Conservation (phyloP, 2,329 filamentous ascomycete genomes). For the Aspergillus pseudoglaucus region DNA sequence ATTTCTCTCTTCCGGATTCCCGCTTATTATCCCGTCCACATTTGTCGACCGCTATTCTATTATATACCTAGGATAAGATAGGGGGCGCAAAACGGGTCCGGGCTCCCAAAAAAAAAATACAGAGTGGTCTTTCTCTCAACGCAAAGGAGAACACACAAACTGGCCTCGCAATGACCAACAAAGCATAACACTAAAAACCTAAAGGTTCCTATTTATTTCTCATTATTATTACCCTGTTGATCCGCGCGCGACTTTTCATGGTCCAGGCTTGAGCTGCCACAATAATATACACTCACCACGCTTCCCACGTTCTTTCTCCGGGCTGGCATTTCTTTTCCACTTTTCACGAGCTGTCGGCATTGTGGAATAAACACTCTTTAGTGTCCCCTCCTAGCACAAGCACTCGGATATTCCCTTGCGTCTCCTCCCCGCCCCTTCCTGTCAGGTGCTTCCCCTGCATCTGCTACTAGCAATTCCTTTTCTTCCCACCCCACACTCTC, state of each 20-base stretch:
- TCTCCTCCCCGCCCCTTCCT: slow-evolving; percentile 1
- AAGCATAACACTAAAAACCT: slow-evolving; percentile 15
- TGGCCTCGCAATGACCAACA: slow-evolving; percentile 23
- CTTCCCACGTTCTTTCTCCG: slow-evolving; percentile 22
- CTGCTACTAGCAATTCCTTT: no score
- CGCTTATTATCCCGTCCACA: slow-evolving; percentile 3
- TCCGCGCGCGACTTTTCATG: slow-evolving; percentile 13
- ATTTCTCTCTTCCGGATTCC: slow-evolving; percentile 1
- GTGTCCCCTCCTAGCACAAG: no score
- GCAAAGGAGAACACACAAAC: no score
- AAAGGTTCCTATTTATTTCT: not conserved
- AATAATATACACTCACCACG: not conserved
- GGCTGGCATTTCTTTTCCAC: slow-evolving; percentile 6
- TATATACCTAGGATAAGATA: no score
- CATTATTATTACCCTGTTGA: slow-evolving; percentile 11
- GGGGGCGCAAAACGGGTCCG: no score
- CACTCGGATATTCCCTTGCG: not conserved
- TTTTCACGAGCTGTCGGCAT: no score
- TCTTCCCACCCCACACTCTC: no score
- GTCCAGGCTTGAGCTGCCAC: not conserved
- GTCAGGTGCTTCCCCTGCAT: not conserved
- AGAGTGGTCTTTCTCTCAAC: no score
- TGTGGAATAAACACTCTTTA: not conserved
- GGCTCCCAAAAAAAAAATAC: no score
- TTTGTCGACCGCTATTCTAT: not conserved